These are phyloP conservation scores for Oryza australiensis DNA, from an alignment of 176 grass and related monocot species.

Conservation along the genomic window DNA sequence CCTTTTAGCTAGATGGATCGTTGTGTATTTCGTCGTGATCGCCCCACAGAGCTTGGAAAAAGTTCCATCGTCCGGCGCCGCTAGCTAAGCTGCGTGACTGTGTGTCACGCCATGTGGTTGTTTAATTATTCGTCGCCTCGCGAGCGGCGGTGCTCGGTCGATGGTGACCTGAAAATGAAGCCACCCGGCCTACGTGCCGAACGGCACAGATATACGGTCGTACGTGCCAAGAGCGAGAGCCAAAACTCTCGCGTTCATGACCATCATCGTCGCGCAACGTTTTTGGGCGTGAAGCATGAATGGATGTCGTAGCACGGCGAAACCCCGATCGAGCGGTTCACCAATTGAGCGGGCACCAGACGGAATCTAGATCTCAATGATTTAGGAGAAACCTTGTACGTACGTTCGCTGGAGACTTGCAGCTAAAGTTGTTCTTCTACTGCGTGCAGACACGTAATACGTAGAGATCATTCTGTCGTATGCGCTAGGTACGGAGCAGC, in stretches of 20 bases:
- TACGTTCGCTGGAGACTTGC: neutral
- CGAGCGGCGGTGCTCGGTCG: neutral
- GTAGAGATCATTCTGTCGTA: neutral
- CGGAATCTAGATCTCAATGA: neutral
- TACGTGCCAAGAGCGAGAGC: too few relatives aligned
- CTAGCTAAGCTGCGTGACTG: neutral
- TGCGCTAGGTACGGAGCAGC: neutral
- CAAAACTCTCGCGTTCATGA: too few relatives aligned
- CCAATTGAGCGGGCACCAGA: neutral
- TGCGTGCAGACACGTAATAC: neutral
- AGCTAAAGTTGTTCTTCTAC: neutral
- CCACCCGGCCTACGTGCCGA: neutral
- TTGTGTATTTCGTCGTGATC: conserved; percentile 28
- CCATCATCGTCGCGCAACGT: neutral
- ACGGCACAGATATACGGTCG: too few relatives aligned
- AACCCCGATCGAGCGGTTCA: neutral
- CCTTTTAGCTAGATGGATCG: neutral
- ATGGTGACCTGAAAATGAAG: neutral
- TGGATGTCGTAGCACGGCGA: too few relatives aligned
- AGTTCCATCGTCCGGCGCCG: neutral
- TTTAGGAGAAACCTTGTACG: neutral
- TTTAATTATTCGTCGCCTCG: conserved; percentile 3
- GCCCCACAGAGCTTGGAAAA: conserved; percentile 19
- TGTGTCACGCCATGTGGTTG: neutral
- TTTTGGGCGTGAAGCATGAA: too few relatives aligned